Base-by-base conservation (phyloP, 2,329 filamentous ascomycete species). In the Beauveria medogensis region DNA sequence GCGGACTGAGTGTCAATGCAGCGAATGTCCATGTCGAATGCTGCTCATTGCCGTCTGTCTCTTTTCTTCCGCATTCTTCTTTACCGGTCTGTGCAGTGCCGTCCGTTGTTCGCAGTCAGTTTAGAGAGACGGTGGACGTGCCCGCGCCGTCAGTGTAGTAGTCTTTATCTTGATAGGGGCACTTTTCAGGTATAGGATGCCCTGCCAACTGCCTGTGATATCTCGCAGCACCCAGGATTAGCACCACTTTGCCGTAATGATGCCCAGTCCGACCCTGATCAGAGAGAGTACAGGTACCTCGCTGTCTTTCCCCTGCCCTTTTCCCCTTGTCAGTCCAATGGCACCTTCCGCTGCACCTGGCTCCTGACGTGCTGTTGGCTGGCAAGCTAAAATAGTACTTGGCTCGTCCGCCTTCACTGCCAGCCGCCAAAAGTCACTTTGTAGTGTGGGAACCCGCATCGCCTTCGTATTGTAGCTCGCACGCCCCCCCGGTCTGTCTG, bases 401-500 rank as follows among this genome's bases (percentile, higher is more conserved):
- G 44, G 14, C 55, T 14, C n/a, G 30, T 6, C 44, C 30, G 22
- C 20, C 43, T 2, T 41, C 22, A 14, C 46, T 14, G 46, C 40
- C 48, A 14, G 48, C 40, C 26, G 26, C 55, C 14, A 28, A 46
- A 50, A 46, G 57, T 59, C 57, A 47, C 57, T 47, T 37, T 28
- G 14, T 26, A 59, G 57, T 58, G 55, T 56, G 54, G 47, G n/a
- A n/a, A 14, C n/a, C 30, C n/a, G 28, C 30, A 37, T 34, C 24
- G 26, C 47, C 48, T 59, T 59, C 57, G 57, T 59, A 59, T 54
- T 59, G 56, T 59, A 37, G 48, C 30, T 43, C 28, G 37, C 57
- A 59, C 57, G 5, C 56, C 56, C 58, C 56, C 51, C 51, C 30
- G 20, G n/a, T 28, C 22, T 26, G 40, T 44, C 40, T 53, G 40